Percentiles rank a stretch among this genome's conserved stretches.
Conservation (phyloP, 495 filamentous ascomycete genomes). For the Geoglossum glabrum region DNA sequence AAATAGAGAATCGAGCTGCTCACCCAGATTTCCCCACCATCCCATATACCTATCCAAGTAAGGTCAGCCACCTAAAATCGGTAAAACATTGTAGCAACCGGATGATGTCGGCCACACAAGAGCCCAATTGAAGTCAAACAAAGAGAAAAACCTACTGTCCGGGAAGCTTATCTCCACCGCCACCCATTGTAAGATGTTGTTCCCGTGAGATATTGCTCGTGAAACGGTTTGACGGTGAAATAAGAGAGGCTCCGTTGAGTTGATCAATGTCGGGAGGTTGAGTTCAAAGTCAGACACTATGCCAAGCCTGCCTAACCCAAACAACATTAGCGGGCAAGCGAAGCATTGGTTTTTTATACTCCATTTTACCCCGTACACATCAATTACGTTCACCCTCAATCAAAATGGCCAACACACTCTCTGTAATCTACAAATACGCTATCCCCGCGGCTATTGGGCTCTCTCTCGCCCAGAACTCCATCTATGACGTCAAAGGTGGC, state of each 20-base stretch:
- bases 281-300: background rate
- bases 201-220: slow-evolving; percentile 1
- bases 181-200: slow-evolving; percentile 15
- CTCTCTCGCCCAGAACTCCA: slow-evolving; percentile 44
- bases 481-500: slow-evolving; percentile 95
- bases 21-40: slow-evolving; percentile 72
- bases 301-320: background rate
- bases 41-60: slow-evolving; percentile 51
- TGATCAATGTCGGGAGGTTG: background rate
- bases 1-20: slow-evolving; percentile 16
- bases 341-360: background rate
- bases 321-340: background rate
- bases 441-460: slow-evolving; percentile 47
- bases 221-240: no score
- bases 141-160: slow-evolving; percentile 14
- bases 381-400: slow-evolving; percentile 7
- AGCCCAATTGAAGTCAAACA: background rate
- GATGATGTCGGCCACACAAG: background rate
- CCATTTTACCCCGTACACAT: slow-evolving; percentile 3
- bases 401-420: slow-evolving; percentile 42
- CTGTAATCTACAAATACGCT: slow-evolving; percentile 44
- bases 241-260: background rate
- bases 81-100: background rate
- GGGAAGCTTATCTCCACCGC: slow-evolving; percentile 18
- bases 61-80: slow-evolving; percentile 14